These are phyloP conservation scores for Thelonectria rubi DNA, from an alignment of 2,329 filamentous ascomycete genomes.

Conservation along the genomic window DNA sequence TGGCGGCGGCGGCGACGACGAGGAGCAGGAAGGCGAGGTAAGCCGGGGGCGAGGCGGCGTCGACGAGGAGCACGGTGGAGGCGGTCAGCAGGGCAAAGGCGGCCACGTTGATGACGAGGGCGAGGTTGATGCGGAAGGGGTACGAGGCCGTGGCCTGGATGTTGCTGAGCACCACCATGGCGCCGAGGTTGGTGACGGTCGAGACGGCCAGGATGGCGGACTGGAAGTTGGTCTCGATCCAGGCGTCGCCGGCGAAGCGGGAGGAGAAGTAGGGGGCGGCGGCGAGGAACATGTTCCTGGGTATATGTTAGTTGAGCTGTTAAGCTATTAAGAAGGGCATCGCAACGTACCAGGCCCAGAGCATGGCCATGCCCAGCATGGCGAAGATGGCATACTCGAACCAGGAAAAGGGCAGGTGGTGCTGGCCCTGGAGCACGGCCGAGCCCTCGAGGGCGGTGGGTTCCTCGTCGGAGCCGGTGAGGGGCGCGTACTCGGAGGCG, in stretches of 20 bases:
- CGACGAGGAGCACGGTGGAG: conserved; percentile 76
- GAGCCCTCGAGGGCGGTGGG: conserved; percentile 41
- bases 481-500: conserved; percentile 47
- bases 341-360: conserved; percentile 93
- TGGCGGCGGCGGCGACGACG: conserved; percentile 82
- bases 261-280: conserved; percentile 91
- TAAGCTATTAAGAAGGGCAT: no score
- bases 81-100: conserved; percentile 81
- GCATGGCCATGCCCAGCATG: conserved; percentile 88
- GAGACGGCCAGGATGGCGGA: conserved; percentile 88
- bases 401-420: conserved; percentile 76
- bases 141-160: conserved; percentile 87
- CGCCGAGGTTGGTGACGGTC: conserved; percentile 80
- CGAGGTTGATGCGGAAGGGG: conserved; percentile 81
- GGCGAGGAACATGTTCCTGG: conserved; percentile 97
- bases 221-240: conserved; percentile 85
- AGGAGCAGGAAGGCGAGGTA: conserved; percentile 86
- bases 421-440: conserved; percentile 43
- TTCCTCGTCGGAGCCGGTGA: conserved; percentile 44
- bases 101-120: conserved; percentile 79
- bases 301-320: not conserved
- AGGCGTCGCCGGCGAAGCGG: conserved; percentile 76
- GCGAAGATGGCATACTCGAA: conserved; percentile 87
- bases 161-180: conserved; percentile 80
- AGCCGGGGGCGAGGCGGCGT: conserved; percentile 64